Percentiles rank a stretch among this genome's conserved stretches.
Conservation (phyloP, 164 flowering plant genomes). For the Vitis rotundifolia region DNA sequence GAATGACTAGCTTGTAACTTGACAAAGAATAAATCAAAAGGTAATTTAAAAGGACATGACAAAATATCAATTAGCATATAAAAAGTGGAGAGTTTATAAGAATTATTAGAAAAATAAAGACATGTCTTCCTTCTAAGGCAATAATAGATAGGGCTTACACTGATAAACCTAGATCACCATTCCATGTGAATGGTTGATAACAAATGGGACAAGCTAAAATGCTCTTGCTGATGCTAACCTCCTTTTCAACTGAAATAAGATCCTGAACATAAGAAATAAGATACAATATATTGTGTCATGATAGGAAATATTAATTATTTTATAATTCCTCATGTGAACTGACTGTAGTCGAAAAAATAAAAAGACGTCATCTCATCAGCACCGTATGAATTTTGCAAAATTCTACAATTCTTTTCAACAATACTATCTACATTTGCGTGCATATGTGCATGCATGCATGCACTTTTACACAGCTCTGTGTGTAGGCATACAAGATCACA, state of each 20-base stretch:
- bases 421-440: neutral
- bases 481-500: no score
- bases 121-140: no score
- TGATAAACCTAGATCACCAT: constrained; percentile 30
- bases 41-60: neutral
- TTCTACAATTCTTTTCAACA: neutral
- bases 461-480: no score
- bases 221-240: constrained; percentile 20
- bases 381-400: neutral
- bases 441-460: no score
- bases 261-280: constrained; percentile 33
- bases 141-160: constrained; percentile 36
- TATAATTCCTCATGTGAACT: no score
- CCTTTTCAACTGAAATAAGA: constrained; percentile 28
- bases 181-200: constrained; percentile 40
- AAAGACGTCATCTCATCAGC: no score
- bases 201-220: constrained; percentile 83
- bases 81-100: neutral
- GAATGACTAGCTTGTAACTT: neutral
- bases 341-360: no score
- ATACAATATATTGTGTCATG: no score
- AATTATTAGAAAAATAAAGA: neutral
- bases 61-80: neutral
- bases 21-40: neutral
- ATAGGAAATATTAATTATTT: no score